Evolutionary conservation across 208 protist species (phyloP).

Genomic region (Trichomonas vaginalis): DNA sequence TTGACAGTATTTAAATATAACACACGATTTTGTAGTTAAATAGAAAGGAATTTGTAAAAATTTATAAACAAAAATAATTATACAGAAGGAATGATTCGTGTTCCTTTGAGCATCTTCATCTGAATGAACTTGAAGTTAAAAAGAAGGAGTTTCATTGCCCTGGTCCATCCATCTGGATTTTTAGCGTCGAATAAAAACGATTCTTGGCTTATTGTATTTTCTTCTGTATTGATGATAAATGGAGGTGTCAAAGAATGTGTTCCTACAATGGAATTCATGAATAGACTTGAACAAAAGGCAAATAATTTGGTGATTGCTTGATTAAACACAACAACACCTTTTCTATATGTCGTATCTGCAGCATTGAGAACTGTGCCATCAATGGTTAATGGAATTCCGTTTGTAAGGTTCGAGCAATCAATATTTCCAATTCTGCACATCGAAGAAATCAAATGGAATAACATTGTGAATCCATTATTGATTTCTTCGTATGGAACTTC

Average conservation of each 20-base stretch:
- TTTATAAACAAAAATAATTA: not conserved
- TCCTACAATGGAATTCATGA: not conserved
- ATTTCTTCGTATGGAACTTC: not conserved
- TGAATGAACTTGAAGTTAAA: not conserved
- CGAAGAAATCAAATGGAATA: not conserved
- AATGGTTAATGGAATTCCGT: not conserved
- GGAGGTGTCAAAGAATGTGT: not conserved
- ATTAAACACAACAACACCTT: not conserved
- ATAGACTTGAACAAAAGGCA: not conserved
- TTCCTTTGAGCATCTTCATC: not conserved
- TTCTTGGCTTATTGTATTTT: not conserved
- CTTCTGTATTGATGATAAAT: not conserved
- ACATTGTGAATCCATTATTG: not conserved
- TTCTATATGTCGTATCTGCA: not conserved
- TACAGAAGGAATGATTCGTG: not conserved
- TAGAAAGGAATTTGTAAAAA: too few relatives aligned
- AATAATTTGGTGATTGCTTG: not conserved
- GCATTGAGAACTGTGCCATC: not conserved
- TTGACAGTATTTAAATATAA: too few relatives aligned
- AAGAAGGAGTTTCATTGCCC: not conserved
- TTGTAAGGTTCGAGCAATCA: not conserved
- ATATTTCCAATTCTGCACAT: not conserved
- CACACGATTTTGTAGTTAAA: too few relatives aligned
- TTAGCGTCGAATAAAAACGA: not conserved
- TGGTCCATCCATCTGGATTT: not conserved